Evolutionary conservation across 1,284 basidiomycete species (phyloP).

Genomic region (Malassezia furfur): DNA sequence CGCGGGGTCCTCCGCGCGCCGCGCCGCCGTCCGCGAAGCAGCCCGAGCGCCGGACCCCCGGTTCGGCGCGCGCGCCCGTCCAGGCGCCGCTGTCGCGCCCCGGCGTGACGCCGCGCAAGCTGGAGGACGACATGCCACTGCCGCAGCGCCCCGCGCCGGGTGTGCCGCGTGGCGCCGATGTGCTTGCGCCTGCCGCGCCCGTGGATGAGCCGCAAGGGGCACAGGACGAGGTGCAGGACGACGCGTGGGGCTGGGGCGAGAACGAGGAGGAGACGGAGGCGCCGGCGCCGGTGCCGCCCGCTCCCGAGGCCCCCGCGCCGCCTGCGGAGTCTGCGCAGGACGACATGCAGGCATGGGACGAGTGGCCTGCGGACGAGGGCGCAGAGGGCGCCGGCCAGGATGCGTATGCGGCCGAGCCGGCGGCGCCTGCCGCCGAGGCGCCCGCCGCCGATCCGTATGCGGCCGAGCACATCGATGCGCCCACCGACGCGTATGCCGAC

Average conservation of each 20-base stretch:
- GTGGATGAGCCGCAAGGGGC: not conserved
- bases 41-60: no score
- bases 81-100: not conserved
- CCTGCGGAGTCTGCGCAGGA: not conserved
- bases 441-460: not conserved
- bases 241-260: conserved; percentile 3
- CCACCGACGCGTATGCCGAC: not conserved
- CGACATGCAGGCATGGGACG: conserved; percentile 3
- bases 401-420: not conserved
- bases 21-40: not conserved
- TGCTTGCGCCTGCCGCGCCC: conserved; percentile 1
- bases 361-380: not conserved
- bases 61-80: no score
- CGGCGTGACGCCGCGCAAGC: not conserved
- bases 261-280: not conserved
- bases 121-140: not conserved
- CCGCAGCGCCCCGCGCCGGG: not conserved
- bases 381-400: not conserved
- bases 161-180: not conserved
- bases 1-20: not conserved
- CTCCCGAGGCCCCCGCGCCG: not conserved
- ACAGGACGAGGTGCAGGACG: not conserved
- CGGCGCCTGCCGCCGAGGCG: not conserved
- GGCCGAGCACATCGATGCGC: not conserved
- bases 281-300: not conserved